Evolutionary conservation across 495 filamentous ascomycete genomes (phyloP), one percentile per base, ranked within the genome.

Genomic region (Pyrenula massariospora): DNA sequence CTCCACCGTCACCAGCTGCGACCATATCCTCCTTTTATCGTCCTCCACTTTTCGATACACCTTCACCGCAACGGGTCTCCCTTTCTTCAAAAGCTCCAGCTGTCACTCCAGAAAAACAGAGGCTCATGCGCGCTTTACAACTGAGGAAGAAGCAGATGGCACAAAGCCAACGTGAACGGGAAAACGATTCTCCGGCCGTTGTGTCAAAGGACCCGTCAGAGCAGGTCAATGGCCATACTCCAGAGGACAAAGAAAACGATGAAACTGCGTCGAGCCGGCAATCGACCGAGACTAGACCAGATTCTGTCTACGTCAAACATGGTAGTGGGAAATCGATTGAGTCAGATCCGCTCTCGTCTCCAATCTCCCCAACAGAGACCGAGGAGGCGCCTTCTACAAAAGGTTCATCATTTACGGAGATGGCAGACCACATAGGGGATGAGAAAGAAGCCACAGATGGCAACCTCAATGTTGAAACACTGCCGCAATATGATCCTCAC

Each of bases 51-150:
- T 74, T 56, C 73, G 73, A 47, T 66, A 77, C 61, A 65, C 73
- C 65, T 59, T 66, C 24, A 63, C 67, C 25, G 62, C 70, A 0
- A 57, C 71, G 47, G 63, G 66, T 21, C 61, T 67, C 24, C 59
- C 59, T 48, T 56, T 74, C 19, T 59, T 74, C 54, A 76, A 69
- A 73, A 58, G 78, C 82, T 12, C 77, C 78, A 24, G 77, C 81
- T 15, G 83, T 94, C 64, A 92, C 89, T 0, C 87, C 89, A 0
- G 93, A 97, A 66, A 96, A 95, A 67, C 82, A 87, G 61, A 80
- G 91, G 59, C 73, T 98, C 57, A 88, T 95, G 89, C 96, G 92
- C 73, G 92, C 93, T 3, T 76, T 96, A 67, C 86, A 97, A 61
- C 72, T 96, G 50, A 79, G 93, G 47, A 91, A 89, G 68, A 89